Percentiles rank a stretch among this genome's conserved stretches.
Conservation (phyloP, 106 monocot genomes). For the Allium cepa region DNA sequence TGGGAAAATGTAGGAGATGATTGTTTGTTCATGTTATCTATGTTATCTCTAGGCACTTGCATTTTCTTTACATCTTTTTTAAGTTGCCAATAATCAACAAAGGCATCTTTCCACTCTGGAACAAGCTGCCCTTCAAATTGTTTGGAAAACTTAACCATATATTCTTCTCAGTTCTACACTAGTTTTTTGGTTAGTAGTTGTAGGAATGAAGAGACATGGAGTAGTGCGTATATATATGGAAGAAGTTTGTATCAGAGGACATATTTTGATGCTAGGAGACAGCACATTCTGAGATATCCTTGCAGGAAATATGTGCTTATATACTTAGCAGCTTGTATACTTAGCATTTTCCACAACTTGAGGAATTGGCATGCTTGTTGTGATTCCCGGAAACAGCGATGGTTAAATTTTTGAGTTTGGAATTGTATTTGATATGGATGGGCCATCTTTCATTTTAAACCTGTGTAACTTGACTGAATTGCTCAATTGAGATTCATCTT, state of each 20-base stretch:
- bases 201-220: conserved; percentile 5
- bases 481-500: too few species aligned
- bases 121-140: conserved; percentile 94
- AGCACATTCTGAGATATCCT: conserved; percentile 89
- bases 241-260: conserved; percentile 4
- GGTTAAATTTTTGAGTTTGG: too few species aligned
- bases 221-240: conserved; percentile 27
- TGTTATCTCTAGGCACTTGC: conserved; percentile 17
- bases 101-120: conserved; percentile 99
- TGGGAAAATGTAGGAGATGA: conserved; percentile 15
- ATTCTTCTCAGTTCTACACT: not conserved
- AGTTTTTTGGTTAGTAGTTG: conserved; percentile 4
- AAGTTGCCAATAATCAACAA: conserved; percentile 90
- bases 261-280: conserved; percentile 31
- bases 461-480: too few species aligned
- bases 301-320: conserved; percentile 9
- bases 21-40: conserved; percentile 6
- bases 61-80: conserved; percentile 93
- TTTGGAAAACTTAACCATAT: conserved; percentile 98
- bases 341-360: conserved; percentile 21
- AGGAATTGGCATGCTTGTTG: conserved; percentile 14
- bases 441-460: not conserved
- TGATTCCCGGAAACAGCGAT: conserved; percentile 8
- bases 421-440: too few species aligned
- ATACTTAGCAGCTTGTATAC: not conserved